Evolutionary conservation across 2,329 filamentous ascomycete species (phyloP).

Genomic region (Nigrospora osmanthi): DNA sequence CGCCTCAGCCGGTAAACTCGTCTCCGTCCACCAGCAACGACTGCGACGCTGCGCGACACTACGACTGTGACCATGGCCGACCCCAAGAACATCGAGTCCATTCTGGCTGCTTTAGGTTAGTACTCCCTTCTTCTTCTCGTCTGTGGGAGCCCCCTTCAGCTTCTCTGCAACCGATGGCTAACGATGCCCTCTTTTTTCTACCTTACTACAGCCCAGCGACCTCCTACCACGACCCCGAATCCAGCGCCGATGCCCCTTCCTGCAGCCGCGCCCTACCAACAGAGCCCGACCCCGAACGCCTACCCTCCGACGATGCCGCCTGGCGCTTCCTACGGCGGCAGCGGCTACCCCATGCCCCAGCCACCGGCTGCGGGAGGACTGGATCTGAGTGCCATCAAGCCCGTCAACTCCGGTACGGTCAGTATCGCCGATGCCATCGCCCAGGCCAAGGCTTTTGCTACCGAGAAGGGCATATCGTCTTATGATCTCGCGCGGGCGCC

Average conservation of each 20-base stretch:
- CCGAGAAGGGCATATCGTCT: slow-evolving; percentile 63
- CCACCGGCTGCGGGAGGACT: slow-evolving; percentile 69
- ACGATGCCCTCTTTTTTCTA: slow-evolving; percentile 3
- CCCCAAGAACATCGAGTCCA: slow-evolving; percentile 34
- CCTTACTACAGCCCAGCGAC: slow-evolving; percentile 30
- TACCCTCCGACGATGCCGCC: slow-evolving; percentile 29
- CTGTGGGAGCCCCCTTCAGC: not conserved
- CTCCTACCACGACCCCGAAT: slow-evolving; percentile 30
- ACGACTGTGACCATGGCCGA: slow-evolving; percentile 25
- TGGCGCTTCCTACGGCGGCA: slow-evolving; percentile 25
- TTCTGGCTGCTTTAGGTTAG: slow-evolving; percentile 41
- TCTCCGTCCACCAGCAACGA: not conserved
- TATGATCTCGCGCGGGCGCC: slow-evolving; percentile 44
- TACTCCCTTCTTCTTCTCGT: slow-evolving; percentile 3
- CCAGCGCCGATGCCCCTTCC: slow-evolving; percentile 30
- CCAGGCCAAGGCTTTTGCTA: slow-evolving; percentile 74
- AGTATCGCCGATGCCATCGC: slow-evolving; percentile 80
- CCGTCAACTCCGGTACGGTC: slow-evolving; percentile 71
- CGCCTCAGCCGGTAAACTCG: not conserved
- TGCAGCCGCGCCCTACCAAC: slow-evolving; percentile 22
- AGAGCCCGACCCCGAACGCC: slow-evolving; percentile 27
- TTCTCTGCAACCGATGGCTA: not conserved
- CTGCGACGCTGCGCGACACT: not conserved
- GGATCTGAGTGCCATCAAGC: slow-evolving; percentile 73
- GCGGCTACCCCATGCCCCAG: slow-evolving; percentile 49